Conservation (phyloP, 345 rosid species). For the Excoecaria agallocha region DNA sequence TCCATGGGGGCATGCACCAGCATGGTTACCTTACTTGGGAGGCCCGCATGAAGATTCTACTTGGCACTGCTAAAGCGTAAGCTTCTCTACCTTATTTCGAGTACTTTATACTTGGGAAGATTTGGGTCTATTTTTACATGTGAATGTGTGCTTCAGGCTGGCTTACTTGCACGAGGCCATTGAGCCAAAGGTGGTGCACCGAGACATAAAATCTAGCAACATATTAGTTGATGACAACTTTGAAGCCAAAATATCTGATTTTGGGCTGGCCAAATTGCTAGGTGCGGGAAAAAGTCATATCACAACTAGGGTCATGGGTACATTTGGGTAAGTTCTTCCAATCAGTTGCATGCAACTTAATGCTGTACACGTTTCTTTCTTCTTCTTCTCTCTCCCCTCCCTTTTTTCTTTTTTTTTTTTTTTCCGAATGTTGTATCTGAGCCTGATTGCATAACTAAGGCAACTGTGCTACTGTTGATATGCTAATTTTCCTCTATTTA, state of each 20-base stretch:
- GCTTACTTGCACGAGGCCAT: slow-evolving; percentile 96
- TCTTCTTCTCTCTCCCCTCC: no score
- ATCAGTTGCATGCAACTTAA: slow-evolving; percentile 9
- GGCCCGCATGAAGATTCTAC: slow-evolving; percentile 76
- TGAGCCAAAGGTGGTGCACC: slow-evolving; percentile 96
- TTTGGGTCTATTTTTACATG: slow-evolving; percentile 11
- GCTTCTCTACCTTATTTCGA: slow-evolving; percentile 18
- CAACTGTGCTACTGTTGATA: slow-evolving; percentile 2
- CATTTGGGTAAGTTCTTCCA: slow-evolving; percentile 72
- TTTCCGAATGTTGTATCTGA: slow-evolving; percentile 6
- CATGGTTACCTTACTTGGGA: slow-evolving; percentile 89
- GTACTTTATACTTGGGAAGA: slow-evolving; percentile 1
- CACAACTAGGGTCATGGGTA: slow-evolving; percentile 97
- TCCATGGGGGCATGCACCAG: slow-evolving; percentile 75
- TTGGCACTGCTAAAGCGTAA: slow-evolving; percentile 96
- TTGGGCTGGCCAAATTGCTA: slow-evolving; percentile 87
- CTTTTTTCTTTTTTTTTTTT: not conserved
- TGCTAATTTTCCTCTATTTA: not conserved
- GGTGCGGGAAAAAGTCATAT: slow-evolving; percentile 87
- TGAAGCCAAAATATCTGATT: slow-evolving; percentile 90
- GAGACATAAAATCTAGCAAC: slow-evolving; percentile 97
- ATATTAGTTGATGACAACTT: slow-evolving; percentile 79
- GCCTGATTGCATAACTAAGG: slow-evolving; percentile 9
- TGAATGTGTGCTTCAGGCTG: slow-evolving; percentile 44
- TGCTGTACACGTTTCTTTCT: not conserved